These are phyloP conservation scores for Sporisorium sorghi DNA, from an alignment of 1,284 basidiomycete species.

Conservation along the genomic window DNA sequence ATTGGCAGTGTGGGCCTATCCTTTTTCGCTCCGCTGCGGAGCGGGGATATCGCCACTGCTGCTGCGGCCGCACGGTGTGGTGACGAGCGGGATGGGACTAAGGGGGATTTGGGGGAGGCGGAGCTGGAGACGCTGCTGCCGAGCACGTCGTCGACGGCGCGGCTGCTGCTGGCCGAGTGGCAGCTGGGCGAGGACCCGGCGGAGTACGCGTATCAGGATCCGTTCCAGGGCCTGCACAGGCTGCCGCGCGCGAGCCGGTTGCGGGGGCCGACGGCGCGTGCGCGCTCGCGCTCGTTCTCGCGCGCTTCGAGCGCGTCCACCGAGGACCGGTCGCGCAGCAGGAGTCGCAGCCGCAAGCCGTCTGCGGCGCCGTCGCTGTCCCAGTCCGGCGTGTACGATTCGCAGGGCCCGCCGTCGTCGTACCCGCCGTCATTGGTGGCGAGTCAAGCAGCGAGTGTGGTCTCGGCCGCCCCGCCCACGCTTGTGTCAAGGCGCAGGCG, in stretches of 20 bases:
- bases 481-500: conserved; percentile 28
- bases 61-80: conserved; percentile 5
- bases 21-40: conserved; percentile 42
- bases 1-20: conserved; percentile 35
- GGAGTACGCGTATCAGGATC: conserved; percentile 35
- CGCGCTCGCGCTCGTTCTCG: conserved; percentile 45
- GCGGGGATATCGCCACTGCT: conserved; percentile 7
- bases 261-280: conserved; percentile 30
- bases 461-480: conserved; percentile 25
- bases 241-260: conserved; percentile 44
- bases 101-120: conserved; percentile 9
- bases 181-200: conserved; percentile 36
- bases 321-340: conserved; percentile 29
- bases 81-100: neutral
- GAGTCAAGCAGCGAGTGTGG: conserved; percentile 15
- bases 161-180: conserved; percentile 44
- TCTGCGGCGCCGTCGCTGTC: conserved; percentile 19
- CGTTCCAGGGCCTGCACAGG: conserved; percentile 44
- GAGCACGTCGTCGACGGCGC: conserved; percentile 42
- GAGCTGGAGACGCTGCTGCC: conserved; percentile 38
- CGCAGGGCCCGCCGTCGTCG: conserved; percentile 21
- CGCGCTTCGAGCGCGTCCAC: conserved; percentile 35
- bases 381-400: conserved; percentile 15
- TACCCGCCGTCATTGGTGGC: conserved; percentile 28
- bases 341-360: conserved; percentile 31